These are phyloP conservation scores for Epicoccum nigrum DNA, from an alignment of 2,329 filamentous ascomycete species.

Conservation along the genomic window DNA sequence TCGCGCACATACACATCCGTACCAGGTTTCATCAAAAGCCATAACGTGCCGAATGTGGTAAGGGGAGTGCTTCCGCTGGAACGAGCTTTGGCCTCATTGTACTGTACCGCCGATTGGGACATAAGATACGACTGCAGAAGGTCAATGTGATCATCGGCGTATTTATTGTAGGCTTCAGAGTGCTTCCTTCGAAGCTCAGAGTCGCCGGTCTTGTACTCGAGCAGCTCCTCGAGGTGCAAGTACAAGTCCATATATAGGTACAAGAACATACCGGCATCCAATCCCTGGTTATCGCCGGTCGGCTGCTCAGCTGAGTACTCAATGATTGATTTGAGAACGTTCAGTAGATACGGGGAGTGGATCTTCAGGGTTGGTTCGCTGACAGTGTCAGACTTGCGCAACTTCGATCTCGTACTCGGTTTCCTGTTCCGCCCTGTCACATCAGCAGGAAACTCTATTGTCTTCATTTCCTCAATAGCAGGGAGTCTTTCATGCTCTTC, in stretches of 20 bases:
- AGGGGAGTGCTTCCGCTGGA: background rate
- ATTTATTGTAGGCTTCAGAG: background rate
- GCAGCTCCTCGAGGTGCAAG: background rate
- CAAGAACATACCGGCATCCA: background rate
- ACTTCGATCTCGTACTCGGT: too few species aligned
- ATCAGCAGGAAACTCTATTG: too few species aligned
- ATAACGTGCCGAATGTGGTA: slow-evolving; percentile 14
- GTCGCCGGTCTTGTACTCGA: background rate
- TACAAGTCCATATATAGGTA: background rate
- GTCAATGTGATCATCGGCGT: background rate
- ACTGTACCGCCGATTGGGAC: background rate
- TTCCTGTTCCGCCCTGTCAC: too few species aligned
- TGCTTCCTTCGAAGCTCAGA: background rate
- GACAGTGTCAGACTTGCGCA: background rate
- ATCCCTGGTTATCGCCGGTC: background rate
- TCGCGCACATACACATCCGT: slow-evolving; percentile 19
- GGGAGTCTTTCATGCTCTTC: too few species aligned
- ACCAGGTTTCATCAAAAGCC: slow-evolving; percentile 18
- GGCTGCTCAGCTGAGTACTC: slow-evolving; percentile 1
- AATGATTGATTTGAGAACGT: slow-evolving; percentile 5
- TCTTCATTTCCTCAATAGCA: too few species aligned
- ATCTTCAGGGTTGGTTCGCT: background rate
- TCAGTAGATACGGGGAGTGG: slow-evolving; percentile 9
- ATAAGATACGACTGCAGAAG: background rate
- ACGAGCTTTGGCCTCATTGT: background rate